Base-by-base conservation (phyloP, 331 rosid genomes). In the Acacia concinna region DNA sequence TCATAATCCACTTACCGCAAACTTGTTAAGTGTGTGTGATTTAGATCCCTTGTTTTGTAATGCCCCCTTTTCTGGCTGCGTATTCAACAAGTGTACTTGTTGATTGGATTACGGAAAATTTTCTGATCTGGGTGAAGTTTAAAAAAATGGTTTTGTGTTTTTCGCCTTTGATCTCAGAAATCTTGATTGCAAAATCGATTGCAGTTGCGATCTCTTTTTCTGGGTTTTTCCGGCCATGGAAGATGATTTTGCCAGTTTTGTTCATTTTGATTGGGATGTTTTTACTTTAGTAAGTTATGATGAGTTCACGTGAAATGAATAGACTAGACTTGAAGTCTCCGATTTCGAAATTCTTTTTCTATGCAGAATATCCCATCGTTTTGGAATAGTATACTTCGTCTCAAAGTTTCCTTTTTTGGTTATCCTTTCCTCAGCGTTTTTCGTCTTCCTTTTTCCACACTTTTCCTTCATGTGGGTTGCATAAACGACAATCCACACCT, bases 351-450 rank as follows among this genome's bases (percentile, higher is more conserved):
- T 85, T 86, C 73, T 86, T 86, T 85, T 90, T 81, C 84, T 81
- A 43, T 79, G 67, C 84, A 82, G 99, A 90, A 90, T 91, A 95
- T 95, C 89, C 90, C 76, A 76, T 70, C 60, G 64, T 51, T 81
- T 20, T 84, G 83, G 86, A 78, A 84, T 91, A 80, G 90, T 85
- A 85, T 90, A 85, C 87, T 81, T 92, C 84, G 70, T 71, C 68
- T 73, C 89, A 75, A 88, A 87, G 95, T 84, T 87, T 89, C 80
- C 73, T 31, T 76, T 71, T 75, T 62, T 76, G 72, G 74, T 25
- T 77, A n/a, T 47, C 68, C 71, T 85, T 77, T 34, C 75, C 47
- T 73, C 80, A 68, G 62, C 40, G 60, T 35, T 63, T 72, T 57
- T 21, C 51, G 31, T 56, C 74, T 51, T 34, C 63, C 41, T 35